phyloP scores from a whole-genome alignment of 2,329 filamentous ascomycete genomes.

The Trichophyton benhamiae region DNA sequence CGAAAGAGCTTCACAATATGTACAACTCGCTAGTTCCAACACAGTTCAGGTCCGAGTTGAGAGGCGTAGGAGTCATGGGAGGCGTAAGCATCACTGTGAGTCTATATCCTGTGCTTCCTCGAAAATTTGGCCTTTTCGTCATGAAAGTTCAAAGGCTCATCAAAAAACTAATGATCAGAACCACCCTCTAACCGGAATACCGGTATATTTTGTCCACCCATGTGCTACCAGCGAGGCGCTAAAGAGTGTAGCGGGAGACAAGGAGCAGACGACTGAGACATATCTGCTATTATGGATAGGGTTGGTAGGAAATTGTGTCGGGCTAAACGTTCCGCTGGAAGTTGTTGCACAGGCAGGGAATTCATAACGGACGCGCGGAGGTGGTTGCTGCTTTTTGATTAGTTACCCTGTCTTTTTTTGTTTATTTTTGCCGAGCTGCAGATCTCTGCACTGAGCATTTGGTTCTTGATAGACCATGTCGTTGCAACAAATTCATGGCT shows the following conservation, averaged over 20 bases:
- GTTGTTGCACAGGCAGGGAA: conserved; percentile 31
- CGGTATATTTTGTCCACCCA: conserved; percentile 84
- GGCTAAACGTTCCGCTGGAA: conserved; percentile 62
- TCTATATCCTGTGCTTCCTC: conserved; percentile 19
- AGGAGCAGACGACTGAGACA: conserved; percentile 38
- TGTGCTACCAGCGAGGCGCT: conserved; percentile 79
- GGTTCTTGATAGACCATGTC: not conserved
- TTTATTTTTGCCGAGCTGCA: not conserved
- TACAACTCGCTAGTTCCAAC: conserved; percentile 53
- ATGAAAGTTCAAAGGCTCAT: conserved; percentile 8
- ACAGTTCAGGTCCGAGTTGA: conserved; percentile 50
- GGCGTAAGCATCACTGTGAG: conserved; percentile 66
- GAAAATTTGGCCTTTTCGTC: not conserved
- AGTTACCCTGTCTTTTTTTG: not conserved
- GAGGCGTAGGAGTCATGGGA: conserved; percentile 51
- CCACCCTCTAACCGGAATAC: conserved; percentile 67
- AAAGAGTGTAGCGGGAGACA: conserved; percentile 43
- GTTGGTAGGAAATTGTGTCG: conserved; percentile 68
- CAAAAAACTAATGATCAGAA: conserved; percentile 42
- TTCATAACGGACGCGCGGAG: not conserved
- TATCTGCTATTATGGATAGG: conserved; percentile 87
- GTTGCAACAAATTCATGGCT: too few species aligned
- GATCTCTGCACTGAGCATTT: not conserved
- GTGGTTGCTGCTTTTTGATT: not conserved
- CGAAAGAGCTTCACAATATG: conserved; percentile 48